Conservation (phyloP, 208 protist species). For the Crithidia acanthocephali region DNA sequence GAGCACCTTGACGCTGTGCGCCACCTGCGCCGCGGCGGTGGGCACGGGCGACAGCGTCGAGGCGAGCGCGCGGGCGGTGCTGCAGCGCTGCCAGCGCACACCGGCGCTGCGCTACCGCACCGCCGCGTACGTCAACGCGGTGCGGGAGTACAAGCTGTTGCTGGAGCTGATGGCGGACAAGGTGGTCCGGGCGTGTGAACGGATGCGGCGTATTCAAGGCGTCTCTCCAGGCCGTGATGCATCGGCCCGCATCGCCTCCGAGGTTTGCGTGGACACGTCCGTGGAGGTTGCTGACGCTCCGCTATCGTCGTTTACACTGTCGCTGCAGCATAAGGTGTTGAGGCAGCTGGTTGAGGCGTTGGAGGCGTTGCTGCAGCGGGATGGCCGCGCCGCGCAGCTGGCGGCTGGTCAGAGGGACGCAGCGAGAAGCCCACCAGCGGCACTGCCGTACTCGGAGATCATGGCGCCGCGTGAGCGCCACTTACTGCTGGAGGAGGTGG, state of each 20-base stretch:
- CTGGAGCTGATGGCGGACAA: slow-evolving; percentile 43
- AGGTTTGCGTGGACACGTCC: neutral
- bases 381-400: slow-evolving; percentile 18
- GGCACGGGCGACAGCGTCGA: slow-evolving; percentile 12
- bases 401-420: neutral
- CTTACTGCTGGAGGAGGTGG: slow-evolving; percentile 32
- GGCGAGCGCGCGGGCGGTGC: slow-evolving; percentile 28
- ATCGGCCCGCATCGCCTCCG: no score
- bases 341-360: slow-evolving; percentile 42
- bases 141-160: slow-evolving; percentile 58
- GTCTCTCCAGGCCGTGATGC: neutral
- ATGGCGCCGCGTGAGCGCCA: slow-evolving; percentile 38
- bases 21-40: slow-evolving; percentile 41
- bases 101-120: slow-evolving; percentile 33
- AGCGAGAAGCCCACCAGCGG: neutral
- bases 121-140: slow-evolving; percentile 42
- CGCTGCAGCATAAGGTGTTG: slow-evolving; percentile 40
- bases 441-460: slow-evolving; percentile 16
- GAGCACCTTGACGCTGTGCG: slow-evolving; percentile 46
- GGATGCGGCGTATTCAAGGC: slow-evolving; percentile 24
- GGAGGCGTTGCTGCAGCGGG: slow-evolving; percentile 33
- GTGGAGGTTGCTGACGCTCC: slow-evolving; percentile 9
- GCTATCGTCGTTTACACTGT: slow-evolving; percentile 5
- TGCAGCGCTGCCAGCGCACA: slow-evolving; percentile 46
- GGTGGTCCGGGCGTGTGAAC: slow-evolving; percentile 30